Evolutionary conservation across 2,329 filamentous ascomycete species (phyloP), one percentile per base, ranked within the genome.

Genomic region (Polychaeton citri): DNA sequence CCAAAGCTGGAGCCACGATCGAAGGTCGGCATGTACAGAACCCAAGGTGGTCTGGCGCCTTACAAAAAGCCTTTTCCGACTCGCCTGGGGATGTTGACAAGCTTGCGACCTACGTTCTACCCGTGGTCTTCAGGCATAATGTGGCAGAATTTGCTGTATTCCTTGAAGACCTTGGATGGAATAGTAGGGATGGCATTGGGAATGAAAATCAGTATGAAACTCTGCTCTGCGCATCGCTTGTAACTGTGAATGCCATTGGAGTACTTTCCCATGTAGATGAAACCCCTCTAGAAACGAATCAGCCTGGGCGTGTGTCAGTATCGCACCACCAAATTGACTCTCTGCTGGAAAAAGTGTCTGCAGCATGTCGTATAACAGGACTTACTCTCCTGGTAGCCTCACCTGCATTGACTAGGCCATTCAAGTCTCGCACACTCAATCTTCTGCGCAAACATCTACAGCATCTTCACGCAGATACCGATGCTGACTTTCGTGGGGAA

Each of bases 401-500:
- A 0, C 74, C 77, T 7, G 75, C 81, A 2, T 79, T 79, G 1
- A 85, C 81, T 3, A 76, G 74, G 35, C 80, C 85, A 1, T 77
- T 92, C 35, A 78, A 78, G 0, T 49, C 60, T 0, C 66, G 63
- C 7, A 70, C 78, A 0, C 64, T 95, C 2, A 55, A 61, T 3
- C 67, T 80, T 9, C 62, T 96, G 2, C 68, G 68, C 36, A 65
- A 63, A 21, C 75, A 83, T 39, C 60, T 96, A 3, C 68, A 72
- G 1, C 71, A 78, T 12, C 75, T 88, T 43, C 80, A 92, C 52
- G 75, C 84, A 3, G 87, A 95, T 43, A 76, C 82, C 0, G 86
- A 95, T 53, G 78, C 88, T 5, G 85, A 88, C 48, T 81, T 87
- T 45, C 76, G 90, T 38, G 80, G 87, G 39, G 84, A 93, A 46